Evolutionary conservation across 495 filamentous ascomycete genomes (phyloP).

Genomic region (Xanthoparmelia taractica): DNA sequence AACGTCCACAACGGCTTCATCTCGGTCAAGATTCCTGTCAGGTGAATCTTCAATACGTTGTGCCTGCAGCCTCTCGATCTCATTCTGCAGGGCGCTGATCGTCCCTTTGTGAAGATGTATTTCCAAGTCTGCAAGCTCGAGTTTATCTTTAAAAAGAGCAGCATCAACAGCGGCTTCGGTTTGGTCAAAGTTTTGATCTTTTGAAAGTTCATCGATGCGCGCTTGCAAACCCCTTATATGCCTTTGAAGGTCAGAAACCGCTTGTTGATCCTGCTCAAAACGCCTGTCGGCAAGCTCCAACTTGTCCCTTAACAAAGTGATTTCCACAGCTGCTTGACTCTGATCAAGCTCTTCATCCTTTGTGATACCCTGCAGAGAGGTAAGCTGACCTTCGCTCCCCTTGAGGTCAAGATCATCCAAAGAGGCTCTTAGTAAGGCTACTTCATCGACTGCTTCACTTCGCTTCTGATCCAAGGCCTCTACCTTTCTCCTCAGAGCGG

Average conservation of each 20-base stretch:
- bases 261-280: constrained; percentile 7
- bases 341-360: background rate
- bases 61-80: constrained; percentile 1
- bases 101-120: constrained; percentile 1
- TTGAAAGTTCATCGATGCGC: background rate
- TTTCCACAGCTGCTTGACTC: constrained; percentile 6
- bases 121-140: constrained; percentile 3
- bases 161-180: constrained; percentile 10
- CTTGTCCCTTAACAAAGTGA: constrained; percentile 4
- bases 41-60: constrained; percentile 5
- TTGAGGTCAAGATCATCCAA: constrained; percentile 7
- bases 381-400: background rate
- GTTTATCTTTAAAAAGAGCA: background rate
- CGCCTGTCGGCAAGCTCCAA: constrained; percentile 4
- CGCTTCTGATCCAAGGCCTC: constrained; percentile 4
- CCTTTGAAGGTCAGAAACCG: background rate
- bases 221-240: background rate
- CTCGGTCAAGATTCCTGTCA: constrained; percentile 11
- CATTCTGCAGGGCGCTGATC: constrained; percentile 13
- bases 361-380: background rate
- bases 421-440: constrained; percentile 10
- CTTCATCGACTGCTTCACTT: constrained; percentile 1
- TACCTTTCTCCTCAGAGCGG: constrained; percentile 12
- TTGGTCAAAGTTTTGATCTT: background rate
- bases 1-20: constrained; percentile 13